Evolutionary conservation across 352 stramenopile genomes (phyloP).

Genomic region (Pythium monospermum): DNA sequence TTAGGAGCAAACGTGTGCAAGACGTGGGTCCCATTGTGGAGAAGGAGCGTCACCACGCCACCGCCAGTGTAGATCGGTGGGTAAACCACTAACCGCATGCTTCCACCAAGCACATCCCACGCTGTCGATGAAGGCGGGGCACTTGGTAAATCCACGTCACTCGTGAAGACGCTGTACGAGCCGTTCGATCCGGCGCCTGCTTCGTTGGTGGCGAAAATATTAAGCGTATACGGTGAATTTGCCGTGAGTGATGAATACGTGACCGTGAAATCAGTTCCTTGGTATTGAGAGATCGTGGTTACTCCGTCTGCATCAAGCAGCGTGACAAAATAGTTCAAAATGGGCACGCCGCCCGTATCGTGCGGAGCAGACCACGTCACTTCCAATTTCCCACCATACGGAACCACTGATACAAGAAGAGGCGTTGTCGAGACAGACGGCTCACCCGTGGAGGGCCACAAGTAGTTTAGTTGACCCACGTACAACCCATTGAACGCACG

Average conservation of each 20-base stretch:
- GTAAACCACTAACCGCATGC: constrained; percentile 9
- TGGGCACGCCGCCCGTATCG: constrained; percentile 37
- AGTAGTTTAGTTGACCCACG: constrained; percentile 4
- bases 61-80: constrained; percentile 35
- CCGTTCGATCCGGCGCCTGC: not conserved
- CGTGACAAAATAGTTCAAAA: constrained; percentile 25
- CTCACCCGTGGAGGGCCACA: constrained; percentile 12
- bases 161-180: constrained; percentile 3
- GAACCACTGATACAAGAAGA: constrained; percentile 12
- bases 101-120: constrained; percentile 11
- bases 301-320: constrained; percentile 1
- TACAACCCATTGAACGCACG: constrained; percentile 42
- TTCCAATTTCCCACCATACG: constrained; percentile 41
- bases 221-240: constrained; percentile 13
- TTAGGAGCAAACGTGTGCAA: constrained; percentile 20
- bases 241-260: constrained; percentile 10
- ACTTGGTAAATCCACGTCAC: constrained; percentile 12
- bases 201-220: constrained; percentile 3
- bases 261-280: not conserved
- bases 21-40: constrained; percentile 24
- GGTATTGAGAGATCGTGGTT: not conserved
- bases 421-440: constrained; percentile 27
- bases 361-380: constrained; percentile 31
- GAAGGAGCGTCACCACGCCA: constrained; percentile 24
- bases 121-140: constrained; percentile 10